Evolutionary conservation across 768 basidiomycete species (phyloP).

Genomic region (Pholiota molesta): DNA sequence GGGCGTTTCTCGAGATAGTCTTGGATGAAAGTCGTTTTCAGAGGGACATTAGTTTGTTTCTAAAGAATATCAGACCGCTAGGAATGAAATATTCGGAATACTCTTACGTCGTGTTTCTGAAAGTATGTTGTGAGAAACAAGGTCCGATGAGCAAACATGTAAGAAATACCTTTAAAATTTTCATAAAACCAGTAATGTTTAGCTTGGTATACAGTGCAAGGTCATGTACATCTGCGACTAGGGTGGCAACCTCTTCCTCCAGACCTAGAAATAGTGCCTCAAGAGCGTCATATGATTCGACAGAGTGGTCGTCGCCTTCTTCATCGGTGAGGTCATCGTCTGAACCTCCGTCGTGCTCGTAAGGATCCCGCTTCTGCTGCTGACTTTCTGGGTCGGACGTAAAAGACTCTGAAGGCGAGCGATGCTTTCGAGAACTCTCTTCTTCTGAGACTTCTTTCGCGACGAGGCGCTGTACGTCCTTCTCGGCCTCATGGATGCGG

Average conservation of each 20-base stretch:
- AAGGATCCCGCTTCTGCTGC: constrained; percentile 40
- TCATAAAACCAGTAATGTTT: constrained; percentile 98
- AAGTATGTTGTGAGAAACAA: constrained; percentile 1
- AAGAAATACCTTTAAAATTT: constrained; percentile 83
- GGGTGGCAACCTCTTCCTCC: constrained; percentile 92
- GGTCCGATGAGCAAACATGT: neutral
- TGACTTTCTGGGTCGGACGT: constrained; percentile 64
- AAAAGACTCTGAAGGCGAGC: constrained; percentile 19
- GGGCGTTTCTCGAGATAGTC: constrained; percentile 93
- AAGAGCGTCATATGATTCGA: constrained; percentile 68
- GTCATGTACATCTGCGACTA: constrained; percentile 93
- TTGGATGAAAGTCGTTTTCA: constrained; percentile 89
- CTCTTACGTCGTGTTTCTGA: constrained; percentile 90
- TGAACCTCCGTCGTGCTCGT: constrained; percentile 68
- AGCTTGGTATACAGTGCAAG: constrained; percentile 92
- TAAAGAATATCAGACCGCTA: constrained; percentile 31
- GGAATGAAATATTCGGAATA: neutral
- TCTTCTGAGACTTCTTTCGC: constrained; percentile 44
- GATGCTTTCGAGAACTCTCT: constrained; percentile 18
- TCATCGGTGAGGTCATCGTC: constrained; percentile 62
- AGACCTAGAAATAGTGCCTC: constrained; percentile 86
- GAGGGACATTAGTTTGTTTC: constrained; percentile 88
- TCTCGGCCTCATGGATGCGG: constrained; percentile 83
- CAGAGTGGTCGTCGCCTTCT: constrained; percentile 35
- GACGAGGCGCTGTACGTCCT: constrained; percentile 79